Percentiles rank a stretch among this genome's conserved stretches.
phyloP scores from a whole-genome alignment of 225 moss, liverwort and hornwort genomes.

The Asterella californica region DNA sequence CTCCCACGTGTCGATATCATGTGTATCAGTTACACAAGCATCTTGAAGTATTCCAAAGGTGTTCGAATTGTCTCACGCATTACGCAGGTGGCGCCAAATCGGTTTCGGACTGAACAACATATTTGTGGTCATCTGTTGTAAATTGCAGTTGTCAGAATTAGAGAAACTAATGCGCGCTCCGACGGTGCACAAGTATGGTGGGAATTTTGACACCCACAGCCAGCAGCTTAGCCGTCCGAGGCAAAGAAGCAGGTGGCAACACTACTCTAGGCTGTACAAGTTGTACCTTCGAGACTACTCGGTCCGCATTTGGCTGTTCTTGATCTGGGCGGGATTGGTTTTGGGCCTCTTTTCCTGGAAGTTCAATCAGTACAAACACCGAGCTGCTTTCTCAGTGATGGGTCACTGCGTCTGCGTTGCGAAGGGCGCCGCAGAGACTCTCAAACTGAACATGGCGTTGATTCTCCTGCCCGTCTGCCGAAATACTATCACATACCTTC shows the following conservation, averaged over 20 bases:
- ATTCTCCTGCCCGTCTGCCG: slow-evolving; percentile 89
- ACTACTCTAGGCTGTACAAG: slow-evolving; percentile 39
- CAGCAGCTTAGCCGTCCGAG: slow-evolving; percentile 34
- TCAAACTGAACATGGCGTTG: slow-evolving; percentile 90
- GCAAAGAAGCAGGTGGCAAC: slow-evolving; percentile 41
- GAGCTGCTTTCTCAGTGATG: slow-evolving; percentile 57
- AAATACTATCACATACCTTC: slow-evolving; percentile 77
- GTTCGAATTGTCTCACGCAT: too few species aligned
- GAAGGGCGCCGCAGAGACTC: slow-evolving; percentile 80
- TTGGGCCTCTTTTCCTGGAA: slow-evolving; percentile 67
- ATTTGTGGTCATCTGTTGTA: background rate
- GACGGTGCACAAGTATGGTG: slow-evolving; percentile 31
- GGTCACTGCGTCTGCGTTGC: slow-evolving; percentile 77
- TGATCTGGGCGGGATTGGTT: slow-evolving; percentile 57
- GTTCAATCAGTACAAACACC: slow-evolving; percentile 60
- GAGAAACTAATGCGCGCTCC: slow-evolving; percentile 75
- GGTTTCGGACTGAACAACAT: background rate
- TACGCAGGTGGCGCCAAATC: too few species aligned
- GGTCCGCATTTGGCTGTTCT: slow-evolving; percentile 65
- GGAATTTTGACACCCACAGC: slow-evolving; percentile 45
- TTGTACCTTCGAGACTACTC: slow-evolving; percentile 65
- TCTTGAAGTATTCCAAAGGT: too few species aligned
- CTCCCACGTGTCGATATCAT: too few species aligned
- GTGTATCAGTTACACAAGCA: too few species aligned
- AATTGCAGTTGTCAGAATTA: slow-evolving; percentile 62